A percentile compares a stretch with the other conserved stretches of the same genome.
Conservation (phyloP, 495 filamentous ascomycete species). For the Penicillium lagena region DNA sequence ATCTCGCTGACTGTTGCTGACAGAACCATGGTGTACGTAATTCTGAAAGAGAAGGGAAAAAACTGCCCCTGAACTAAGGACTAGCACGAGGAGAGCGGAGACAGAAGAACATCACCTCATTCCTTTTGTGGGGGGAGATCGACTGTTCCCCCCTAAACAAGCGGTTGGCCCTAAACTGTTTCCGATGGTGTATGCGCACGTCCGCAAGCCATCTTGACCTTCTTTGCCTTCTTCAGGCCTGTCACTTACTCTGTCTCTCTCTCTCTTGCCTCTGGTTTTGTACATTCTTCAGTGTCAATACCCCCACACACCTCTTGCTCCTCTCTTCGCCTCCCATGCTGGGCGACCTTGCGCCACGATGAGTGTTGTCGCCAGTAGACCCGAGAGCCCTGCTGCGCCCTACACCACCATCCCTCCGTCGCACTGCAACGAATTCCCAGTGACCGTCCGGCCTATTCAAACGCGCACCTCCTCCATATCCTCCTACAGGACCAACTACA, state of each 20-base stretch:
- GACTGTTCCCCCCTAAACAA: conserved; percentile 2
- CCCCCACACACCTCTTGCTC: conserved; percentile 5
- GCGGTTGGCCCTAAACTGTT: no score
- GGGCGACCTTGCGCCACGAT: conserved; percentile 21
- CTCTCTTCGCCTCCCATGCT: conserved; percentile 13
- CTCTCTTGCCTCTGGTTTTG: neutral
- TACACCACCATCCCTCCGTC: conserved; percentile 17
- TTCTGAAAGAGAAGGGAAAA: neutral
- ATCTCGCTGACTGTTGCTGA: neutral
- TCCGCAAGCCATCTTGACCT: neutral
- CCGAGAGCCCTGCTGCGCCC: conserved; percentile 28
- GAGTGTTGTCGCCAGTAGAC: conserved; percentile 40
- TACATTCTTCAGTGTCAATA: neutral
- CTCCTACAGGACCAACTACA: conserved; percentile 37
- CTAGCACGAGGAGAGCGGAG: conserved; percentile 5
- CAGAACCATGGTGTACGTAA: neutral
- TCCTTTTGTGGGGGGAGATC: conserved; percentile 22
- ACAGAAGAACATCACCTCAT: conserved; percentile 2
- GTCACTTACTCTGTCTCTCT: neutral
- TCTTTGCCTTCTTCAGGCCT: neutral
- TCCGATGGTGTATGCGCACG: no score
- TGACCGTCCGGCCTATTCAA: conserved; percentile 23
- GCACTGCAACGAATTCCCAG: conserved; percentile 17
- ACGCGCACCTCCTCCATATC: conserved; percentile 36
- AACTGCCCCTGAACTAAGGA: conserved; percentile 20